Percentiles rank a stretch among this genome's conserved stretches.
phyloP scores from a whole-genome alignment of 495 filamentous ascomycete species.

The Penicillium bovifimosum region DNA sequence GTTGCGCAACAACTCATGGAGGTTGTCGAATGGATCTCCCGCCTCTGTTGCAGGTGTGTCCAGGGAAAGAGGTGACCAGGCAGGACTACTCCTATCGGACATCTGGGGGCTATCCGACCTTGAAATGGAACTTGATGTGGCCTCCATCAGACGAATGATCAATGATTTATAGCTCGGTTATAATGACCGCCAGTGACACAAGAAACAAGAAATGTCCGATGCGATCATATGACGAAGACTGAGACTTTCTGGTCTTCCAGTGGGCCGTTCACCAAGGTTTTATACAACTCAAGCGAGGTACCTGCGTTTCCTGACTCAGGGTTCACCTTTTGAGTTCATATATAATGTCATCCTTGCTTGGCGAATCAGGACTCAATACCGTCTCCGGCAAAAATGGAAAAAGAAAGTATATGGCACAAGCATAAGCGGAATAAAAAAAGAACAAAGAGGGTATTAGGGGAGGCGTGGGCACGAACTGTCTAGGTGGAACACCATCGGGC shows the following conservation, averaged over 20 bases:
- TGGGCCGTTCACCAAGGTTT: slow-evolving; percentile 11
- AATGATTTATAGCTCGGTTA: background rate
- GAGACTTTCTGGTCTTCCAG: background rate
- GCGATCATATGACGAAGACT: slow-evolving; percentile 3
- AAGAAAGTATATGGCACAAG: slow-evolving; percentile 5
- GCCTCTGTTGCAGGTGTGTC: slow-evolving; percentile 40
- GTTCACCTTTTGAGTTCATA: slow-evolving; percentile 13
- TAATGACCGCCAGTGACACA: background rate
- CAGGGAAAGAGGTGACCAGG: slow-evolving; percentile 28
- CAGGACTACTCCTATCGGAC: slow-evolving; percentile 32
- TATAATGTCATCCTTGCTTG: slow-evolving; percentile 9
- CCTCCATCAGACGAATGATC: background rate
- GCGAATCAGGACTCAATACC: slow-evolving; percentile 12
- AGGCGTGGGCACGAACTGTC: slow-evolving; percentile 4
- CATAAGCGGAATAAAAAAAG: slow-evolving; percentile 18
- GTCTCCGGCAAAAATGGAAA: slow-evolving; percentile 20
- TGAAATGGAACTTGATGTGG: slow-evolving; percentile 7
- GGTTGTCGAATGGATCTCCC: slow-evolving; percentile 37
- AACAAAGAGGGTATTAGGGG: slow-evolving; percentile 10
- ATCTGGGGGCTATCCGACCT: slow-evolving; percentile 31
- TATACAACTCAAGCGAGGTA: slow-evolving; percentile 15
- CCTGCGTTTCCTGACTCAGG: slow-evolving; percentile 12
- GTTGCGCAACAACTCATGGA: slow-evolving; percentile 33
- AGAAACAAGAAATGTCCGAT: background rate
- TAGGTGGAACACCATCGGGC: slow-evolving; percentile 12